Evolutionary conservation across 208 protist genomes (phyloP).

Genomic region (Crithidia acanthocephali): DNA sequence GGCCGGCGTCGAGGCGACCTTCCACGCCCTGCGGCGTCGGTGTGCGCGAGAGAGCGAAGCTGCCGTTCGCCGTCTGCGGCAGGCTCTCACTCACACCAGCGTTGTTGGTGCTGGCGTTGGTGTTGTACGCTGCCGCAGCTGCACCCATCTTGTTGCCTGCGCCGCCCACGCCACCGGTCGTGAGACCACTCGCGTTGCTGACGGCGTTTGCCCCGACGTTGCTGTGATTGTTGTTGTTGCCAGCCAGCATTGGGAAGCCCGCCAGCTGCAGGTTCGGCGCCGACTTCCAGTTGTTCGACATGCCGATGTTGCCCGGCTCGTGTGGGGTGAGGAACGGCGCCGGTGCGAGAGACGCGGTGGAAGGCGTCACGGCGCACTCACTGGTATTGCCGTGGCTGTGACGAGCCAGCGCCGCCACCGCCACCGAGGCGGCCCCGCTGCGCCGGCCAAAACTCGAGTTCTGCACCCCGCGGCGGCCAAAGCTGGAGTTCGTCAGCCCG

Average conservation of each 20-base stretch:
- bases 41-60: background rate
- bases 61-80: background rate
- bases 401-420: constrained; percentile 5
- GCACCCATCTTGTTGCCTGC: background rate
- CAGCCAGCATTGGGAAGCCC: constrained; percentile 10
- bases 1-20: background rate
- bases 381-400: background rate
- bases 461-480: constrained; percentile 29
- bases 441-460: constrained; percentile 27
- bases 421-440: constrained; percentile 2
- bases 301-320: constrained; percentile 2
- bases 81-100: background rate
- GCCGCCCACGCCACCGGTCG: background rate
- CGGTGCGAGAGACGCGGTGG: constrained; percentile 3
- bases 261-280: constrained; percentile 10
- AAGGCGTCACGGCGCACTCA: background rate
- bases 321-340: constrained; percentile 24
- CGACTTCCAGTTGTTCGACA: constrained; percentile 14
- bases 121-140: background rate
- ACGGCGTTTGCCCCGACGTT: constrained; percentile 6
- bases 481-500: constrained; percentile 33
- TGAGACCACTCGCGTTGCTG: background rate
- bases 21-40: background rate
- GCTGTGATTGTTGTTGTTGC: background rate
- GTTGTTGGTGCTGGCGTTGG: background rate